These are phyloP conservation scores for Drosera capensis DNA, from an alignment of 148 eudicot species.

Conservation along the genomic window DNA sequence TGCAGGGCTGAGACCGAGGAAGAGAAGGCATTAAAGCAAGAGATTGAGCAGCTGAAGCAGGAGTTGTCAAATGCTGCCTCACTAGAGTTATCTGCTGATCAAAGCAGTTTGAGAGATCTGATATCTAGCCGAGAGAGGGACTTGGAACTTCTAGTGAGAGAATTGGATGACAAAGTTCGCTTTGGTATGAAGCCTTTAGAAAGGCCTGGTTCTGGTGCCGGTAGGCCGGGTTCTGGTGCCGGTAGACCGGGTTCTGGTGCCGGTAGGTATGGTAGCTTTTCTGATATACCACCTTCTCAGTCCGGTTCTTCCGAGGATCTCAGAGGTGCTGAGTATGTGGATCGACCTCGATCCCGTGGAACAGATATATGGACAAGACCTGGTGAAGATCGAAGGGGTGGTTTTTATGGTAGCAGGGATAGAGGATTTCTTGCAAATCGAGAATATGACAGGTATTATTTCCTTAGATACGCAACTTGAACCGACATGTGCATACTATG, in stretches of 20 bases:
- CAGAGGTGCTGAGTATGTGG: conserved; percentile 38
- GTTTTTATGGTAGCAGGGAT: conserved; percentile 55
- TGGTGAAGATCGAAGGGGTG: conserved; percentile 53
- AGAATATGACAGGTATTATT: conserved; percentile 55
- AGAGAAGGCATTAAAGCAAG: conserved; percentile 31
- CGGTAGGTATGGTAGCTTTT: conserved; percentile 16
- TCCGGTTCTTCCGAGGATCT: conserved; percentile 43
- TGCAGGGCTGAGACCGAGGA: conserved; percentile 31
- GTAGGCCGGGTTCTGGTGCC: conserved; percentile 13
- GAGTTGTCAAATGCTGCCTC: conserved; percentile 19
- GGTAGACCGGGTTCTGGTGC: too few species aligned
- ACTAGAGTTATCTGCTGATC: conserved; percentile 23
- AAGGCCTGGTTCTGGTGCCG: conserved; percentile 73
- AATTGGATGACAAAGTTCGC: conserved; percentile 71
- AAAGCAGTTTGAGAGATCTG: conserved; percentile 20
- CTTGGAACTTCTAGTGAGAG: conserved; percentile 44
- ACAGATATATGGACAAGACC: conserved; percentile 49
- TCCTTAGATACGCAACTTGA: background rate
- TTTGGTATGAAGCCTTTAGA: conserved; percentile 48
- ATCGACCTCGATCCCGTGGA: conserved; percentile 83
- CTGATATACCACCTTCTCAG: conserved; percentile 34
- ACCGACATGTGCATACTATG: background rate
- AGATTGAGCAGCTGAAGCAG: conserved; percentile 18
- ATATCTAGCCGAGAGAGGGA: conserved; percentile 40
- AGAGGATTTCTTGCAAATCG: conserved; percentile 56